Conservation (phyloP, 2,329 filamentous ascomycete species). For the Verticillium longisporum region DNA sequence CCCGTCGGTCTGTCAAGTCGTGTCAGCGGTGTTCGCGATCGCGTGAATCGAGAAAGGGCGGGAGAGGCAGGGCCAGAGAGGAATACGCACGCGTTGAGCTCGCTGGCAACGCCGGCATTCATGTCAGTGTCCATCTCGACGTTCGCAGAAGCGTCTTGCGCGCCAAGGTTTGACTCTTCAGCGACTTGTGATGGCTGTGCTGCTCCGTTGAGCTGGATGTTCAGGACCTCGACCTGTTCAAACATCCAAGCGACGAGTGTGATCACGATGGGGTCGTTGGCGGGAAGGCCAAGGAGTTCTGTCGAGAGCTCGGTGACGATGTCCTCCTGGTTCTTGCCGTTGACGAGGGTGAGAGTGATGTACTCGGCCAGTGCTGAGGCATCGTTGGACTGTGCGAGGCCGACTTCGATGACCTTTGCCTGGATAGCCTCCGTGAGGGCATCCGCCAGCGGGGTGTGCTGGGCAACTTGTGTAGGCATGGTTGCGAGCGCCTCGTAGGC, state of each 20-base stretch:
- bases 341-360: conserved; percentile 93
- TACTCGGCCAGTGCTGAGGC: conserved; percentile 89
- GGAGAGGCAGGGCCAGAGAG: background rate
- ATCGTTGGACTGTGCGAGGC: conserved; percentile 76
- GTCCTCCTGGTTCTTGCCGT: conserved; percentile 86
- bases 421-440: conserved; percentile 72
- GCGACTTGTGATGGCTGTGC: conserved; percentile 18
- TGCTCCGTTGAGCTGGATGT: conserved; percentile 52
- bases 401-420: conserved; percentile 85
- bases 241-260: conserved; percentile 95
- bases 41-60: conserved; percentile 4
- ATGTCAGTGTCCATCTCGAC: conserved; percentile 65
- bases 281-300: conserved; percentile 74
- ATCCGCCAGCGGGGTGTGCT: conserved; percentile 77
- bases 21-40: conserved; percentile 41
- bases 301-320: conserved; percentile 82
- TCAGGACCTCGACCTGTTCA: conserved; percentile 66
- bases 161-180: conserved; percentile 20
- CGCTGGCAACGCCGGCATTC: conserved; percentile 47
- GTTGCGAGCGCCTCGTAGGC: conserved; percentile 18
- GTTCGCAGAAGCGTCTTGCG: conserved; percentile 24
- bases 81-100: conserved; percentile 52
- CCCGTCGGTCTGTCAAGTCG: conserved; percentile 63
- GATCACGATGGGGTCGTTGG: conserved; percentile 74
- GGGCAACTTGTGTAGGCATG: conserved; percentile 73